Conservation (phyloP, 2,329 filamentous ascomycete species). For the Nigrospora oryzae region DNA sequence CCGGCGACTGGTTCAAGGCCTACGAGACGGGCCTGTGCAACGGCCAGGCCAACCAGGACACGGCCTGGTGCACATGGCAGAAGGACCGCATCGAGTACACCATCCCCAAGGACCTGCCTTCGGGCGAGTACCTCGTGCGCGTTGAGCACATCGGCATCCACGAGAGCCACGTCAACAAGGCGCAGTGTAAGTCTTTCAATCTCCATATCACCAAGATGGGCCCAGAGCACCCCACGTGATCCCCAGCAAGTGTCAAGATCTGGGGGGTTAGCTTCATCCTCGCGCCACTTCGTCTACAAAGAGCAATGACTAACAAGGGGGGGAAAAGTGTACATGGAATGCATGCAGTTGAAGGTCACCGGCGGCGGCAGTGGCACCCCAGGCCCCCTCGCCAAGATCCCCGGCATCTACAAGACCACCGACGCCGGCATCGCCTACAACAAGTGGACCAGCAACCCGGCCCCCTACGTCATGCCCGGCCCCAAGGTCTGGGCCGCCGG, state of each 20-base stretch:
- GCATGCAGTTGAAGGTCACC: constrained; percentile 30
- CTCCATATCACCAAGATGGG: too few species aligned
- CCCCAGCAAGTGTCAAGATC: too few species aligned
- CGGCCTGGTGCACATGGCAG: constrained; percentile 7
- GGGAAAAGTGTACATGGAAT: constrained; percentile 33
- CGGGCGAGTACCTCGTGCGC: constrained; percentile 30
- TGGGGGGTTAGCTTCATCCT: too few species aligned
- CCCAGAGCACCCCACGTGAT: too few species aligned
- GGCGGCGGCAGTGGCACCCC: constrained; percentile 27
- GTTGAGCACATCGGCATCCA: constrained; percentile 37
- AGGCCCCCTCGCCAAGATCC: constrained; percentile 28
- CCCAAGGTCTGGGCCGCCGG: constrained; percentile 4
- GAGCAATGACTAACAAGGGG: too few species aligned
- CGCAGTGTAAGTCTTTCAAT: constrained; percentile 10
- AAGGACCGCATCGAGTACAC: constrained; percentile 15
- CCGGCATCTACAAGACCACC: constrained; percentile 21
- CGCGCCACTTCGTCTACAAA: too few species aligned
- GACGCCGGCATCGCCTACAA: constrained; percentile 6
- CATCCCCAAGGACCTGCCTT: constrained; percentile 23
- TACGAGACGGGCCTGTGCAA: constrained; percentile 17
- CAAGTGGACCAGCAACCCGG: constrained; percentile 5
- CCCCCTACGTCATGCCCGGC: constrained; percentile 3
- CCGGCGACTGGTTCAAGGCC: constrained; percentile 21
- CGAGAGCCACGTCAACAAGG: constrained; percentile 16
- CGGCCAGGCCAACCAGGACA: constrained; percentile 4